Evolutionary conservation across 345 rosid species (phyloP).

Genomic region (Toxicodendron radicans): DNA sequence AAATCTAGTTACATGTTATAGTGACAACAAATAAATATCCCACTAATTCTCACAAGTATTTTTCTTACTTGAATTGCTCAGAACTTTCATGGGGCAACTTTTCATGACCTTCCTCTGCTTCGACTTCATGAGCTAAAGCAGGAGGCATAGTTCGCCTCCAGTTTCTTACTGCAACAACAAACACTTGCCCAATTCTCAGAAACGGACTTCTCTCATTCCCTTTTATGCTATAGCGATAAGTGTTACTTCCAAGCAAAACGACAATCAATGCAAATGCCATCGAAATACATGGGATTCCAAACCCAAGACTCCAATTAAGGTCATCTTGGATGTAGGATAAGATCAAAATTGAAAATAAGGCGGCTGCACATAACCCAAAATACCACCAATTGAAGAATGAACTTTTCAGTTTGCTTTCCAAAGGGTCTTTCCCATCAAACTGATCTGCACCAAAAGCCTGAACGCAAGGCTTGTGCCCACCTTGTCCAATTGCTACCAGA

Average conservation of each 20-base stretch:
- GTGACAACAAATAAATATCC: too few relatives aligned
- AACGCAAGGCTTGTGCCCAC: conserved; percentile 85
- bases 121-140: conserved; percentile 32
- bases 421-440: conserved; percentile 59
- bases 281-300: conserved; percentile 63
- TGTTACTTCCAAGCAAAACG: conserved; percentile 55
- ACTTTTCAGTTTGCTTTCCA: conserved; percentile 51
- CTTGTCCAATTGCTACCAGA: conserved; percentile 69
- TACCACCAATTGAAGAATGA: conserved; percentile 91
- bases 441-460: conserved; percentile 95
- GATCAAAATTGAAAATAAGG: conserved; percentile 39
- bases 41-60: neutral
- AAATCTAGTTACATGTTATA: neutral
- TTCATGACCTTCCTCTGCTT: conserved; percentile 26
- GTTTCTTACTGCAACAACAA: conserved; percentile 55
- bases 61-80: conserved; percentile 47
- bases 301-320: conserved; percentile 74
- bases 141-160: conserved; percentile 32
- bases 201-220: conserved; percentile 54
- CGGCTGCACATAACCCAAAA: conserved; percentile 55
- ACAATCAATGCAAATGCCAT: conserved; percentile 56
- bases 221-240: conserved; percentile 50
- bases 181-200: conserved; percentile 53
- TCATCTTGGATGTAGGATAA: conserved; percentile 72
- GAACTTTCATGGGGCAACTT: conserved; percentile 32